A percentile compares a stretch with the other conserved stretches of the same genome.
phyloP scores from a whole-genome alignment of 1,284 basidiomycete species.

The Austroboletus olivaceoglutinosus region DNA sequence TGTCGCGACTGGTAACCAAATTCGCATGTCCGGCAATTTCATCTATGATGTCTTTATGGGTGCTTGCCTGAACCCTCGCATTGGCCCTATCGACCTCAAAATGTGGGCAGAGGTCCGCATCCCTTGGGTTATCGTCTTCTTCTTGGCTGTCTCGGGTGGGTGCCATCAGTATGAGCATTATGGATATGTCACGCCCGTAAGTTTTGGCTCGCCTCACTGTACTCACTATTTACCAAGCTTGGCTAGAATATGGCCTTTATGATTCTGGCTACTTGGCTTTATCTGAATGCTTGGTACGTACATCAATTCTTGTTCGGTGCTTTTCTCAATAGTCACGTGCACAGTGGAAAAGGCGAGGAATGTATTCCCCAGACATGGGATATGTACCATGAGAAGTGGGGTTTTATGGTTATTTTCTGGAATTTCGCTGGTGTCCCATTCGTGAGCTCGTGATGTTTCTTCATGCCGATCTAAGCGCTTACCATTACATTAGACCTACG shows the following conservation, averaged over 20 bases:
- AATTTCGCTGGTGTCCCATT: slow-evolving; percentile 94
- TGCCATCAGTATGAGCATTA: slow-evolving; percentile 95
- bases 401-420: slow-evolving; percentile 96
- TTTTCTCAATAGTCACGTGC: neutral
- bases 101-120: slow-evolving; percentile 99
- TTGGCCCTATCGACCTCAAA: slow-evolving; percentile 94
- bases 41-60: slow-evolving; percentile 98
- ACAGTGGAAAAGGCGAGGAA: slow-evolving; percentile 82
- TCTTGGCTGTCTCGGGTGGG: slow-evolving; percentile 87
- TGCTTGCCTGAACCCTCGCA: slow-evolving; percentile 88
- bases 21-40: slow-evolving; percentile 92
- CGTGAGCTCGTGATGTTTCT: slow-evolving; percentile 43
- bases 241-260: slow-evolving; percentile 93
- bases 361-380: slow-evolving; percentile 99
- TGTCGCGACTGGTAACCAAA: slow-evolving; percentile 74
- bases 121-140: slow-evolving; percentile 96
- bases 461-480: neutral
- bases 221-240: neutral
- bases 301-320: neutral
- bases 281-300: slow-evolving; percentile 90
- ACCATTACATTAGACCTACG: slow-evolving; percentile 74
- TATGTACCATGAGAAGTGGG: slow-evolving; percentile 97
- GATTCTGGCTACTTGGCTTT: slow-evolving; percentile 93
- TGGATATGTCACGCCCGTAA: slow-evolving; percentile 88
- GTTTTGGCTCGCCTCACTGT: slow-evolving; percentile 25